Conservation (phyloP, 805 yeast genomes). For the Suhomyces sp. region DNA sequence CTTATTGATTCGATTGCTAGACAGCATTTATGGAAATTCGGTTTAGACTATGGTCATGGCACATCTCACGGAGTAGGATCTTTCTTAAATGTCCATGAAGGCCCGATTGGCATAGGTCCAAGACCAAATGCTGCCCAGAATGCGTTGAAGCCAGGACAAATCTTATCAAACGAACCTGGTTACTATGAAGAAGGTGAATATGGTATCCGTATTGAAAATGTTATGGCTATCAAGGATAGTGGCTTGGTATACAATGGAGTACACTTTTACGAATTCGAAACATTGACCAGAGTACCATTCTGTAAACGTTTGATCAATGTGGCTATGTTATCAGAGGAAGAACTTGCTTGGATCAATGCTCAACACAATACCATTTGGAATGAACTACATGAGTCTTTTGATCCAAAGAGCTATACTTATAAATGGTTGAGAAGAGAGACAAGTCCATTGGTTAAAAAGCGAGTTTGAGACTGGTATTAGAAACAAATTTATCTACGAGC, state of each 20-base stretch:
- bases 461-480: background rate
- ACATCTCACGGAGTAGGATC: constrained; percentile 68
- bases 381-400: constrained; percentile 41
- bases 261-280: constrained; percentile 68
- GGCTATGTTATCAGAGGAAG: constrained; percentile 53
- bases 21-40: constrained; percentile 54
- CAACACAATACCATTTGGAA: constrained; percentile 62
- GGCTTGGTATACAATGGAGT: constrained; percentile 49
- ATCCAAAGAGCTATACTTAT: constrained; percentile 35
- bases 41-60: constrained; percentile 60
- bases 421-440: constrained; percentile 54
- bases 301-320: constrained; percentile 71
- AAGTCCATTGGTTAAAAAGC: constrained; percentile 15
- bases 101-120: constrained; percentile 61
- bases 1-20: constrained; percentile 57
- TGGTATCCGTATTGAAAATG: constrained; percentile 56
- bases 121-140: constrained; percentile 46
- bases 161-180: constrained; percentile 62
- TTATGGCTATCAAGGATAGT: constrained; percentile 45
- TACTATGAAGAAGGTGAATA: constrained; percentile 57
- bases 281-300: constrained; percentile 82
- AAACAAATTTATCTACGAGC: background rate
- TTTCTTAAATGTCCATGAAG: constrained; percentile 59
- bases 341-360: constrained; percentile 62
- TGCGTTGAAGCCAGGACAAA: constrained; percentile 49